Percentiles rank a stretch among this genome's conserved stretches.
These are phyloP conservation scores for Teratosphaeria zuluensis DNA, from an alignment of 2,329 filamentous ascomycete genomes.

Conservation along the genomic window DNA sequence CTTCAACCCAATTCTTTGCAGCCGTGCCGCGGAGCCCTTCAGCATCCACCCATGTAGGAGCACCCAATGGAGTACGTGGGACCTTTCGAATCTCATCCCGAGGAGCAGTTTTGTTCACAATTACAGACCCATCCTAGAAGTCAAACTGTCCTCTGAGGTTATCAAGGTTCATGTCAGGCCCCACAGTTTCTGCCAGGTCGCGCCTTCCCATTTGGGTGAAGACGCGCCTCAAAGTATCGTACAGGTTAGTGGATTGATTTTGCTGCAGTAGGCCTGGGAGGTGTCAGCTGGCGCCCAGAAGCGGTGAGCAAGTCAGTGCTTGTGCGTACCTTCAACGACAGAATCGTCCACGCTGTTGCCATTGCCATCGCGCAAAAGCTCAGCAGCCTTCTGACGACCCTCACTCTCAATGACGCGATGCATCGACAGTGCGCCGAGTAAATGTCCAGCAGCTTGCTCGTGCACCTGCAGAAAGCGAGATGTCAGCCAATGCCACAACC, in stretches of 20 bases:
- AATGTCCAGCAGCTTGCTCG: constrained; percentile 82
- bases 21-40: not conserved
- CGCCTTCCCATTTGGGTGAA: constrained; percentile 90
- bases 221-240: constrained; percentile 88
- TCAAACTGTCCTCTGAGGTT: constrained; percentile 85
- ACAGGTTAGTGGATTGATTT: constrained; percentile 93
- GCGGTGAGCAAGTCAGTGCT: not conserved
- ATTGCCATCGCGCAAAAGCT: constrained; percentile 58
- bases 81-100: not conserved
- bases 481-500: not conserved
- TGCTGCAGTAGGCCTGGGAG: constrained; percentile 64
- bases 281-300: not conserved
- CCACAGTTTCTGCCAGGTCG: constrained; percentile 79
- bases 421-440: constrained; percentile 87
- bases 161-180: constrained; percentile 83
- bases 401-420: constrained; percentile 86
- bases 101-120: not conserved
- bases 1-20: not conserved
- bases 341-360: constrained; percentile 51
- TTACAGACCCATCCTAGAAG: constrained; percentile 42
- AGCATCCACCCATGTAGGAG: not conserved
- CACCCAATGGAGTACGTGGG: not conserved
- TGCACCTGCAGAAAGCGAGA: constrained; percentile 48
- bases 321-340: constrained; percentile 53
- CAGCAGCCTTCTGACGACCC: constrained; percentile 70